These are phyloP conservation scores for Aspergillus calidoustus DNA, from an alignment of 2,329 filamentous ascomycete species.

Conservation along the genomic window DNA sequence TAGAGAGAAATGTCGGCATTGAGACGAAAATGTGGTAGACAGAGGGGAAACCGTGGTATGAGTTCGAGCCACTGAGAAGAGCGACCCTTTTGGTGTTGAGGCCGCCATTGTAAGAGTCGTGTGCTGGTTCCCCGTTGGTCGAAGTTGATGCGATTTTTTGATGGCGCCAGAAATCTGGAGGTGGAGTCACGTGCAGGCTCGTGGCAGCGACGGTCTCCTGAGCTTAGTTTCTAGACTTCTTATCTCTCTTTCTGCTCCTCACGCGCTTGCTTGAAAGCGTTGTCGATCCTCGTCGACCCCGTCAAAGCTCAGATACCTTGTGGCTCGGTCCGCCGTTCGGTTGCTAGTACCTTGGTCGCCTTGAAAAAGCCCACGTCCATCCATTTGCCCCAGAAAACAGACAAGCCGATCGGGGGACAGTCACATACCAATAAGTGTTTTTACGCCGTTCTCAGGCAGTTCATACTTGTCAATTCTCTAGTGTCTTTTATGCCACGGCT, in stretches of 20 bases:
- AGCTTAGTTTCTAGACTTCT: neutral
- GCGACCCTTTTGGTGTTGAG: slow-evolving; percentile 31
- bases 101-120: slow-evolving; percentile 36
- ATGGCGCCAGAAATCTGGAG: slow-evolving; percentile 16
- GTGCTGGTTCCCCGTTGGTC: slow-evolving; percentile 16
- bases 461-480: neutral
- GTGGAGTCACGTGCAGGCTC: slow-evolving; percentile 13
- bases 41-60: slow-evolving; percentile 22
- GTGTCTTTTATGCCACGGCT: slow-evolving; percentile 34
- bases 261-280: slow-evolving; percentile 9
- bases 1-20: slow-evolving; percentile 43
- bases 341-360: neutral
- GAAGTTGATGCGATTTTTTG: slow-evolving; percentile 11
- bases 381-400: neutral
- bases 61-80: slow-evolving; percentile 26
- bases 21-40: slow-evolving; percentile 24
- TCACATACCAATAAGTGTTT: neutral
- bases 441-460: neutral
- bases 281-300: slow-evolving; percentile 6
- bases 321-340: neutral
- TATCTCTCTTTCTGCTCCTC: neutral
- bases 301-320: neutral
- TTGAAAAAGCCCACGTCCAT: neutral
- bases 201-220: neutral
- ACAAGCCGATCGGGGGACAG: neutral